phyloP scores from a whole-genome alignment of 441 rosid species.

The Pelargonium myrrhifolium region DNA sequence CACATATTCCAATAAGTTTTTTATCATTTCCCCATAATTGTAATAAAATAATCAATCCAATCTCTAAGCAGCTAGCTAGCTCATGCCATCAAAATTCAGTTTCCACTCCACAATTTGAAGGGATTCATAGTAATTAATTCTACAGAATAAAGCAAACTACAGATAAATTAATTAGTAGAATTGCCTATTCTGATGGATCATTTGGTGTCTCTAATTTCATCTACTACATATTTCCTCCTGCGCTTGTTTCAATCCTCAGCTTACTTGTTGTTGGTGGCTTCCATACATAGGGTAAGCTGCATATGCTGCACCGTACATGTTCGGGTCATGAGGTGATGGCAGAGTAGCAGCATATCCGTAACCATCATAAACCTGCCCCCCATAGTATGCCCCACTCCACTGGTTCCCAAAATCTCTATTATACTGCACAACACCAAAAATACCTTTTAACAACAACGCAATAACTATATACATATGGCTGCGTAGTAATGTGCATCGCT shows the following conservation, averaged over 20 bases:
- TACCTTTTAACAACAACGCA: not conserved
- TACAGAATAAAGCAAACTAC: slow-evolving; percentile 31
- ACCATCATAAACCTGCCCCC: slow-evolving; percentile 66
- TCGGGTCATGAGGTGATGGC: slow-evolving; percentile 64
- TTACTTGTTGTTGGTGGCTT: slow-evolving; percentile 86
- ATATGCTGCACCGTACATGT: slow-evolving; percentile 58
- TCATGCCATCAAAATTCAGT: slow-evolving; percentile 66
- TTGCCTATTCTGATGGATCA: slow-evolving; percentile 24
- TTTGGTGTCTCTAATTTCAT: slow-evolving; percentile 19
- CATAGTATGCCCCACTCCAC: slow-evolving; percentile 60
- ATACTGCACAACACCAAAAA: slow-evolving; percentile 33
- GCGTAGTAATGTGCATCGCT: too few relatives aligned
- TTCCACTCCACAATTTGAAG: slow-evolving; percentile 44
- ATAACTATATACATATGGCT: too few relatives aligned
- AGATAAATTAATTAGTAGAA: slow-evolving; percentile 21
- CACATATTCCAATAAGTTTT: slow-evolving; percentile 30
- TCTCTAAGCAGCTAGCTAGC: slow-evolving; percentile 30
- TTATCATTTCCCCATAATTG: slow-evolving; percentile 22
- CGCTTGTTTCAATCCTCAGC: slow-evolving; percentile 37
- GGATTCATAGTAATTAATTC: slow-evolving; percentile 27
- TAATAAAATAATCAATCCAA: slow-evolving; percentile 42
- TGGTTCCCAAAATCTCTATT: slow-evolving; percentile 59
- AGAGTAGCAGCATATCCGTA: slow-evolving; percentile 47
- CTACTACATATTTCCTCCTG: slow-evolving; percentile 16
- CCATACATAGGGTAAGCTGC: slow-evolving; percentile 76